Evolutionary conservation across 768 basidiomycete genomes (phyloP).

Genomic region (Russula griseocarnosa): DNA sequence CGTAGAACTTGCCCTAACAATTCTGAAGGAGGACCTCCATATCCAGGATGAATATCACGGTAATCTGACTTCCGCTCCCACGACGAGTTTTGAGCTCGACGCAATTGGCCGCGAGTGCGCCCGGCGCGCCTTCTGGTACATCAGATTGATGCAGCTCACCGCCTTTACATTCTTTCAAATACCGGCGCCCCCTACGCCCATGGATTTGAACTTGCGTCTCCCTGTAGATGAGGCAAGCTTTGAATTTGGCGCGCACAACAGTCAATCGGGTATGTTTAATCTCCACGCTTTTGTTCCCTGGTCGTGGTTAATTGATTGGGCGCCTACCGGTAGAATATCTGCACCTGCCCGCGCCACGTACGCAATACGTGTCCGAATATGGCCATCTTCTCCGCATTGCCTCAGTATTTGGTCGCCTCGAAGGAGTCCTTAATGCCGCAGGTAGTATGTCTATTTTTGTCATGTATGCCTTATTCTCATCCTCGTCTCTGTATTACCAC

Average conservation of each 20-base stretch:
- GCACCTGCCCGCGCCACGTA: slow-evolving; percentile 56
- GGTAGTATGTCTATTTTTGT: slow-evolving; percentile 39
- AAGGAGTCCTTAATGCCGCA: slow-evolving; percentile 46
- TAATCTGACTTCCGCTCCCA: slow-evolving; percentile 53
- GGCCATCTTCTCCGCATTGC: slow-evolving; percentile 72
- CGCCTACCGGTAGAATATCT: slow-evolving; percentile 55
- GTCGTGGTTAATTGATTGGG: slow-evolving; percentile 5
- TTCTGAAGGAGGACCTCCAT: slow-evolving; percentile 63
- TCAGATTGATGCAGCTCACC: slow-evolving; percentile 56
- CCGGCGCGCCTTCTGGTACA: slow-evolving; percentile 80
- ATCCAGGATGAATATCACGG: slow-evolving; percentile 62
- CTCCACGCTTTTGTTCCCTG: not conserved
- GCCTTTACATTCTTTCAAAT: slow-evolving; percentile 40
- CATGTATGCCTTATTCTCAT: slow-evolving; percentile 4
- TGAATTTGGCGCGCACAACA: slow-evolving; percentile 44
- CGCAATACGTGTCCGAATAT: slow-evolving; percentile 63
- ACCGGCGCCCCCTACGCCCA: slow-evolving; percentile 38
- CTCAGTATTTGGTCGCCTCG: slow-evolving; percentile 58
- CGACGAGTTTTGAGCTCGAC: slow-evolving; percentile 54
- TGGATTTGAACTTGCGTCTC: slow-evolving; percentile 56
- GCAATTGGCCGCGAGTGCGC: slow-evolving; percentile 72
- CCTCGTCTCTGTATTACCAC: not conserved
- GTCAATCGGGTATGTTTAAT: slow-evolving; percentile 23
- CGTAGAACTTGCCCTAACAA: slow-evolving; percentile 58
- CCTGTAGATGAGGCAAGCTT: slow-evolving; percentile 83